Conservation (phyloP, 225 moss, liverwort and hornwort genomes). For the Pseudoscleropodium purum region DNA sequence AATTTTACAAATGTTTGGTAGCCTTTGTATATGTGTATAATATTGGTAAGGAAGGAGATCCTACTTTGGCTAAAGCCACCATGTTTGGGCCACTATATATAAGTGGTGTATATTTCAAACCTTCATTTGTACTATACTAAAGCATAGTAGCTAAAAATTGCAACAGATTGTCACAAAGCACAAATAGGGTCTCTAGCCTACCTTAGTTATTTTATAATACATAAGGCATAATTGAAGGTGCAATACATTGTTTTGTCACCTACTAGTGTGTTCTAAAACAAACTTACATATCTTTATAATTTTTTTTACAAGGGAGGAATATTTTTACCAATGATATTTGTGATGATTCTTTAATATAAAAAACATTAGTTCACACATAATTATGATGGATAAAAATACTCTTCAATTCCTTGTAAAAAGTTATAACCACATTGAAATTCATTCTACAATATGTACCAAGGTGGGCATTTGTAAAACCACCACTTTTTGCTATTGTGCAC, state of each 20-base stretch:
- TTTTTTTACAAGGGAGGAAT: neutral
- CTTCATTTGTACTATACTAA: neutral
- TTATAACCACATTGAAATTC: neutral
- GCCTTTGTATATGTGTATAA: neutral
- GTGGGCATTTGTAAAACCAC: fast-evolving
- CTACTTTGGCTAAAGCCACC: neutral
- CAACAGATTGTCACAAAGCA: neutral
- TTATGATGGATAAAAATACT: neutral
- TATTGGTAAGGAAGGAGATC: fast-evolving
- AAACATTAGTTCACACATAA: neutral
- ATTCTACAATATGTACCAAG: fast-evolving
- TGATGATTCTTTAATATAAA: neutral
- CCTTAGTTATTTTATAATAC: neutral
- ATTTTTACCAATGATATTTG: neutral
- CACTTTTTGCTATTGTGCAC: neutral
- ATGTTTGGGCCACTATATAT: neutral
- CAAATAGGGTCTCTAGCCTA: too few relatives aligned
- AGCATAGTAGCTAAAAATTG: fast-evolving
- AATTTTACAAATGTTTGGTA: neutral
- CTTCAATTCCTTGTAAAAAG: neutral
- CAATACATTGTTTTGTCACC: neutral
- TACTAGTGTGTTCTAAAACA: fast-evolving
- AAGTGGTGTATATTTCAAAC: neutral
- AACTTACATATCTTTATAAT: fast-evolving
- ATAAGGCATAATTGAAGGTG: neutral